Base-by-base conservation (phyloP, 257 asterid species). In the Handroanthus guayacan region DNA sequence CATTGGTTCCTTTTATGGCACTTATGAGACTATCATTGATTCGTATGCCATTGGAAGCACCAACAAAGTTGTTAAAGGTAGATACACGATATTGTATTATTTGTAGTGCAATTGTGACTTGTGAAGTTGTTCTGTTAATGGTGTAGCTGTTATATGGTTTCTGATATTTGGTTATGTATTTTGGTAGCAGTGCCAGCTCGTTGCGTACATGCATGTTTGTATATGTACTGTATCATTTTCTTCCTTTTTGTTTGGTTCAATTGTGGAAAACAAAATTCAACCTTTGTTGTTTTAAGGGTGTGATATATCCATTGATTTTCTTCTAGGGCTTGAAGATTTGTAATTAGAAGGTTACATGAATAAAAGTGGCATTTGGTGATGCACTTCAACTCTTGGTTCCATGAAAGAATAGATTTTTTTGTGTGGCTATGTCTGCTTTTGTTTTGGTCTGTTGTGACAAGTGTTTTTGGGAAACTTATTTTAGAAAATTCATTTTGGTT, bases 1-100 rank as follows among this genome's bases (percentile, higher is more conserved):
- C 72, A 85, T 92, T 57, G 96, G 90, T 47, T 84, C 96, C 17
- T 90, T 89, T 56, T 92, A 89, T 71, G 92, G 31, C 31, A 25
- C 31, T 25, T 25, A 25, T 25, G 31, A 25, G 31, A 25, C 31
- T 25, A 25, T 25, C 67, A n/a, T 86, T 78, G 90, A 83, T 36
- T 70, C 86, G 62, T 86, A 81, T 88, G 83, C 87, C 75, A 84
- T 90, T 44, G 76, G 73, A 56, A 90, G 93, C 67, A 84, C 93
- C 54, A 85, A 80, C 77, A 82, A 86, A 67, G 62, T 82, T 71
- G 90, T 88, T 14, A 78, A 75, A 84, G 89, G 95, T 89, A 81
- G 17, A 47, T 6, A 38, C n/a, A 69, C 17, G 12, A 3, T 39
- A 6, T 5, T 31, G 61, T 18, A 5, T 25, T 17, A 36, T 18